Evolutionary conservation across 2,329 filamentous ascomycete genomes (phyloP), one percentile per base, ranked within the genome.

Genomic region (Nigrograna mackinnonii): DNA sequence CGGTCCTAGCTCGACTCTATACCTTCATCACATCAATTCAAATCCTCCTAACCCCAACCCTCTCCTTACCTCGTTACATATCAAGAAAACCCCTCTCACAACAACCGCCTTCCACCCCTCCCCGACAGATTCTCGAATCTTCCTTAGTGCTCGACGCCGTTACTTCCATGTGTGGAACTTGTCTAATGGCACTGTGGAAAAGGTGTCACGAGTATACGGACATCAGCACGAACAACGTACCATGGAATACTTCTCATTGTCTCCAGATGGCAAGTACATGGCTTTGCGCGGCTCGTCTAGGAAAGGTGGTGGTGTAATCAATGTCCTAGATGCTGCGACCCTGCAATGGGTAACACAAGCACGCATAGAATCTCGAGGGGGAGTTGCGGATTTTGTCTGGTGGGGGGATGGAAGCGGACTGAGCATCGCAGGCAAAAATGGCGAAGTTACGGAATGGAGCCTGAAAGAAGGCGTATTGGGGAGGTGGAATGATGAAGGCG

Each of bases 81-180:
- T 95, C 61, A 86, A 85, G 60, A 81, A 83, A 50, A 92, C 91
- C 1, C 88, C 91, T n/a, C 79, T 99, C 39, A 83, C 86, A 44
- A 90, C 87, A 9, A 90, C 91, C 5, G 81, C 87, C 26, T 97
- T 99, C 68, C 76, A 91, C 43, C 81, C 68, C 5, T 65, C 79
- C 19, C 83, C 86, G 4, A 73, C 73, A 13, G 89, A 88, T 50
- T 84, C 87, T 49, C 86, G 86, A 56, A 87, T 99, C 53, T 89
- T 96, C 68, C 88, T 96, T 46, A 87, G 91, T 14, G 91, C 91
- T 26, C 86, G 92, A 24, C 83, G 94, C 37, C 85, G 85, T 50
- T 97, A 91, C 74, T 96, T 97, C 70, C 94, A 97, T 71, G 85
- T 87, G 53, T 99, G 94, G 94, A 86, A 97, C 60, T 79, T 99